phyloP scores from a whole-genome alignment of 257 asterid genomes.

The Echium plantagineum region DNA sequence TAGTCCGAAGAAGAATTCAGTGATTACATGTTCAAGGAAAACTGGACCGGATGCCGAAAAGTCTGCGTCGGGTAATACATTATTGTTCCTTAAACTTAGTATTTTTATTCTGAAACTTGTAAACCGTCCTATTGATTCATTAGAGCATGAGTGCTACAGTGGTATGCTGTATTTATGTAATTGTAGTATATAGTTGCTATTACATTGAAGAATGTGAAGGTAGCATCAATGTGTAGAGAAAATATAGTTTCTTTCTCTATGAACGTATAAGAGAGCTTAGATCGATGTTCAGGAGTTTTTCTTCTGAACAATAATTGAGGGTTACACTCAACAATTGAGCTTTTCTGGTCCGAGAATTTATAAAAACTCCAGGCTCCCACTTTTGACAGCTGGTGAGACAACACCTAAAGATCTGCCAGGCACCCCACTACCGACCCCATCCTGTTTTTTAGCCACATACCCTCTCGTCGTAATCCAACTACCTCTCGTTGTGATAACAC shows the following conservation, averaged over 20 bases:
- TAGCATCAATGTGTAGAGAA: background rate
- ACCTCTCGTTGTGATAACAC: no score
- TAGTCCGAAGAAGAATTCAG: conserved; percentile 21
- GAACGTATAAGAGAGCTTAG: background rate
- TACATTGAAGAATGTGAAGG: no score
- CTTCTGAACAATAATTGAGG: background rate
- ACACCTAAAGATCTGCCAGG: no score
- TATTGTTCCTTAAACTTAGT: background rate
- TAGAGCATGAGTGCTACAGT: background rate
- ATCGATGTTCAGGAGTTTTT: background rate
- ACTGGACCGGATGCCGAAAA: conserved; percentile 51
- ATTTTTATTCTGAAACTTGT: background rate
- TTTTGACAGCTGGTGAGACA: no score
- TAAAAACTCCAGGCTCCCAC: no score
- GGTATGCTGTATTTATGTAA: no score
- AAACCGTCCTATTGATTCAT: background rate
- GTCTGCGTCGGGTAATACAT: conserved; percentile 33
- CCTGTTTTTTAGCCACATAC: no score
- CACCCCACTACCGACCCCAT: no score
- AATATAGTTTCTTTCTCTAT: no score
- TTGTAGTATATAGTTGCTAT: no score
- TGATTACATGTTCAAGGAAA: conserved; percentile 38
- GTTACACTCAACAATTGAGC: background rate
- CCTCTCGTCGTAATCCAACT: no score
- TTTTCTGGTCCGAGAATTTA: background rate